A percentile compares a stretch with the other conserved stretches of the same genome.
Conservation (phyloP, 2,329 filamentous ascomycete species). For the Hypoxylon sp. region DNA sequence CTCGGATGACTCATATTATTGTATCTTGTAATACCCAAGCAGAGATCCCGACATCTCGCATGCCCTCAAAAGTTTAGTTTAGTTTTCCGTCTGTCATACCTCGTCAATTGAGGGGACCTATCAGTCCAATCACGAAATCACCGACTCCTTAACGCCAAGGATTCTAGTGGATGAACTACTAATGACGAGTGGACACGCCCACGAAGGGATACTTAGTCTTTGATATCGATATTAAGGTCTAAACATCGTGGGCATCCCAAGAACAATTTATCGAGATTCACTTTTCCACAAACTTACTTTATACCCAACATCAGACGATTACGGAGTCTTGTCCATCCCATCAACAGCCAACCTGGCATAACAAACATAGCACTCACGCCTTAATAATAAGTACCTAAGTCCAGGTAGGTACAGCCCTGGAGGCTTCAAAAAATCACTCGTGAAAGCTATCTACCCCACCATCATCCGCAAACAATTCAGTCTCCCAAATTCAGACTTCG, state of each 20-base stretch:
- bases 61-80: conserved; percentile 16
- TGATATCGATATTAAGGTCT: conserved; percentile 25
- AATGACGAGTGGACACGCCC: conserved; percentile 31
- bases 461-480: conserved; percentile 34
- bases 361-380: conserved; percentile 3
- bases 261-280: conserved; percentile 18
- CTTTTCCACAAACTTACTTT: conserved; percentile 3
- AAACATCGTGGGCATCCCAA: conserved; percentile 22
- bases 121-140: conserved; percentile 34
- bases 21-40: conserved; percentile 3
- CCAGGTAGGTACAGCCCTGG: conserved; percentile 13
- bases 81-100: conserved; percentile 15
- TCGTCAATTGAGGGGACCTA: conserved; percentile 6
- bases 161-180: conserved; percentile 24
- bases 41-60: conserved; percentile 23
- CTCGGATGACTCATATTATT: background rate
- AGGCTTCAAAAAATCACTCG: conserved; percentile 38
- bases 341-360: conserved; percentile 11
- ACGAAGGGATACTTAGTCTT: conserved; percentile 13
- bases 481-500: conserved; percentile 14
- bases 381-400: conserved; percentile 20
- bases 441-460: conserved; percentile 38
- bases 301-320: conserved; percentile 19
- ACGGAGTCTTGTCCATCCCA: conserved; percentile 9
- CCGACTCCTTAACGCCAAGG: conserved; percentile 32